A percentile compares a stretch with the other conserved stretches of the same genome.
Conservation (phyloP, 768 basidiomycete species). For the Candolleomyces efflorescens region DNA sequence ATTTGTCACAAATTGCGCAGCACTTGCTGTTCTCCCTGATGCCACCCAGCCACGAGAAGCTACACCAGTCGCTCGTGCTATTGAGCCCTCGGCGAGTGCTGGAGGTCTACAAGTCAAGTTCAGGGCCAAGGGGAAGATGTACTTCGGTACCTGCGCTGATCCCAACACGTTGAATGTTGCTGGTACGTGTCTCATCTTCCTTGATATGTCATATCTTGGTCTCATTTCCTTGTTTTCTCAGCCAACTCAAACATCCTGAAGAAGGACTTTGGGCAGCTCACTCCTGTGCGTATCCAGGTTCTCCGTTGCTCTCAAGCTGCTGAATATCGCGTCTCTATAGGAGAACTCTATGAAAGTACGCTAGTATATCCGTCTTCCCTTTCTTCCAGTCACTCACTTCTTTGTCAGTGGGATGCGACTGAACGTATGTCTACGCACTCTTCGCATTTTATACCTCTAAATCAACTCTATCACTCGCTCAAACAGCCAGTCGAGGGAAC, state of each 20-base stretch:
- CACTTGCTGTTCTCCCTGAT: background rate
- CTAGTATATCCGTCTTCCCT: background rate
- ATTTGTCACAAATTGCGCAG: slow-evolving; percentile 6
- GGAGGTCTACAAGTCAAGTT: slow-evolving; percentile 22
- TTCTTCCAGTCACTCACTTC: background rate
- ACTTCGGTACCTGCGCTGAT: slow-evolving; percentile 27
- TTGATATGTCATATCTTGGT: background rate
- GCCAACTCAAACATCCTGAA: slow-evolving; percentile 28
- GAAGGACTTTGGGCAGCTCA: slow-evolving; percentile 34
- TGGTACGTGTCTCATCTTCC: slow-evolving; percentile 6
- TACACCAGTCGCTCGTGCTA: background rate
- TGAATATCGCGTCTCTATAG: background rate
- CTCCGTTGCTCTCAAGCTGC: background rate
- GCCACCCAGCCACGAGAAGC: background rate
- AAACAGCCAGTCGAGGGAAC: slow-evolving; percentile 20
- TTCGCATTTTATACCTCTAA: too few species aligned
- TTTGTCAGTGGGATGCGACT: slow-evolving; percentile 31
- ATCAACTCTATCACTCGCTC: too few species aligned
- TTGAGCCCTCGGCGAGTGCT: slow-evolving; percentile 7
- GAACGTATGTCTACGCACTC: slow-evolving; percentile 18
- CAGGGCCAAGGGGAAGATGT: slow-evolving; percentile 25
- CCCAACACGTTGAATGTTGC: slow-evolving; percentile 24
- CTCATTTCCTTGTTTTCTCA: slow-evolving; percentile 5
- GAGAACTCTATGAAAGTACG: slow-evolving; percentile 39
- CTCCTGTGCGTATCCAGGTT: slow-evolving; percentile 19